A percentile compares a stretch with the other conserved stretches of the same genome.
phyloP scores from a whole-genome alignment of 805 yeast species.

The Myxozyma kluyveri region DNA sequence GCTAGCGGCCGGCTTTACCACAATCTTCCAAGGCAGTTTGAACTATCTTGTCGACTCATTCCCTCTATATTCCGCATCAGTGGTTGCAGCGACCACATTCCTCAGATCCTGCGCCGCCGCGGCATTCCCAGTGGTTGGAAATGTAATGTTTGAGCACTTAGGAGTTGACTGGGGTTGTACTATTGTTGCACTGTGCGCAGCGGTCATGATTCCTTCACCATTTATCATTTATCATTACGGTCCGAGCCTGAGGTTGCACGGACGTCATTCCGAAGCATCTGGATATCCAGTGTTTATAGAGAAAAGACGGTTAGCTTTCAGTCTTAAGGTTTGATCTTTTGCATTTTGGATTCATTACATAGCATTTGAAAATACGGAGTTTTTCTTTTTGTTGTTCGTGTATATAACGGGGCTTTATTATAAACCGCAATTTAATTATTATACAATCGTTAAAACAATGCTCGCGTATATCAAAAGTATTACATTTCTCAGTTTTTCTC shows the following conservation, averaged over 20 bases:
- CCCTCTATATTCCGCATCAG: conserved; percentile 58
- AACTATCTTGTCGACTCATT: conserved; percentile 63
- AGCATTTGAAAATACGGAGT: too few species aligned
- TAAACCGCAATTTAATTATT: too few species aligned
- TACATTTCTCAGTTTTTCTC: too few species aligned
- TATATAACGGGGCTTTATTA: too few species aligned
- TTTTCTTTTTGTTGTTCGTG: too few species aligned
- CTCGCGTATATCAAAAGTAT: too few species aligned
- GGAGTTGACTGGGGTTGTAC: conserved; percentile 57
- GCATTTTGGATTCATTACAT: too few species aligned
- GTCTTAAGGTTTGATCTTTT: too few species aligned
- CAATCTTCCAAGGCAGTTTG: conserved; percentile 58
- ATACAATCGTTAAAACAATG: too few species aligned
- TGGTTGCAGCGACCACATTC: conserved; percentile 63
- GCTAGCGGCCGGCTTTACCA: conserved; percentile 53
- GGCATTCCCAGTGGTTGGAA: conserved; percentile 59
- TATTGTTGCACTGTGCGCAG: conserved; percentile 49
- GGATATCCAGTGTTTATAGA: too few species aligned
- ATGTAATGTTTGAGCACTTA: conserved; percentile 50
- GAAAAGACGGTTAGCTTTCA: too few species aligned
- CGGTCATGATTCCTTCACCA: conserved; percentile 55
- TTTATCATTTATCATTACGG: conserved; percentile 54
- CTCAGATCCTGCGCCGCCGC: conserved; percentile 59
- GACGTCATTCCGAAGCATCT: too few species aligned
- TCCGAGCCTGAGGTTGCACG: conserved; percentile 36